Conservation (phyloP, 805 yeast species). For the Tetrapisispora pingtungensis region DNA sequence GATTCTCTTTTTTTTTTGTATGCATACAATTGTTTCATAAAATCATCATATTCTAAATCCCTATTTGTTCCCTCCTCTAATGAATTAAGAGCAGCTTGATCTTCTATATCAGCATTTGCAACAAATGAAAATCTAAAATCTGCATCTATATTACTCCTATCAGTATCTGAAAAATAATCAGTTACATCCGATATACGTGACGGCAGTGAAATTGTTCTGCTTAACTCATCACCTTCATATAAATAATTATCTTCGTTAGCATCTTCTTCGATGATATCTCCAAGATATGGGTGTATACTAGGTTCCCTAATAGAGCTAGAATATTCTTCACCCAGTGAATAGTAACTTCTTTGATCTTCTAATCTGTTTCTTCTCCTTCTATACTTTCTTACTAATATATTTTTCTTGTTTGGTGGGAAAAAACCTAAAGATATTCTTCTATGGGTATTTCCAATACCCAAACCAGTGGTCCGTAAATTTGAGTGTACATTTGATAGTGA, state of each 20-base stretch:
- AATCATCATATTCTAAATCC: conserved; percentile 25
- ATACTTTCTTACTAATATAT: conserved; percentile 31
- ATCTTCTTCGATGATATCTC: conserved; percentile 20
- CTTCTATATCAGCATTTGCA: conserved; percentile 18
- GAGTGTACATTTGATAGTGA: conserved; percentile 31
- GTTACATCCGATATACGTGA: conserved; percentile 31
- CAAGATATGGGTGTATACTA: conserved; percentile 11
- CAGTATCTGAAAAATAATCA: conserved; percentile 26
- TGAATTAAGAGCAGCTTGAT: conserved; percentile 6
- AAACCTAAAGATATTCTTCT: conserved; percentile 32
- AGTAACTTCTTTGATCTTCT: conserved; percentile 31
- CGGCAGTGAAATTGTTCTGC: conserved; percentile 34
- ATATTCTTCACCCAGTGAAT: conserved; percentile 33
- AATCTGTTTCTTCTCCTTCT: conserved; percentile 15
- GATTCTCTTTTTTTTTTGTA: conserved; percentile 11
- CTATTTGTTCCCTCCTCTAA: conserved; percentile 6
- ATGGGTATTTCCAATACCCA: conserved; percentile 35
- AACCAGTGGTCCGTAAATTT: conserved; percentile 32
- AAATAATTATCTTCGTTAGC: conserved; percentile 15
- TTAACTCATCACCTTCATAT: conserved; percentile 30
- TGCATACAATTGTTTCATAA: conserved; percentile 23
- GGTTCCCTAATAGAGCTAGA: conserved; percentile 21
- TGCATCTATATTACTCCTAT: conserved; percentile 34
- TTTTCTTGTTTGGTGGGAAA: conserved; percentile 33
- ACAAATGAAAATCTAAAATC: conserved; percentile 30